Conservation (phyloP, 805 yeast genomes). For the Debaryomyces tyrocola region DNA sequence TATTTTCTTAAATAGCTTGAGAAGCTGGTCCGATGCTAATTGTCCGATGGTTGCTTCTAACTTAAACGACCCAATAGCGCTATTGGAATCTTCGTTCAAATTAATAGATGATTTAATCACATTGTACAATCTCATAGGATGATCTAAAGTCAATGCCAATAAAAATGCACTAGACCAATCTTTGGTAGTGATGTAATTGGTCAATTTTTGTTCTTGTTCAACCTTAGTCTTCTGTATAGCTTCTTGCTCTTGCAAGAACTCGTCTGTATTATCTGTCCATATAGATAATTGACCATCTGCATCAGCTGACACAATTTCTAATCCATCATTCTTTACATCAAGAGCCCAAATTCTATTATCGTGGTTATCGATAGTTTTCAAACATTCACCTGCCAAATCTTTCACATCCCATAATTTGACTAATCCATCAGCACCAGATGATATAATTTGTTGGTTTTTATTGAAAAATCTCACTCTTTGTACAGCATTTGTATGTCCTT, state of each 20-base stretch:
- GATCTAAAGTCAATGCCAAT: slow-evolving; percentile 82
- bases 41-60: slow-evolving; percentile 64
- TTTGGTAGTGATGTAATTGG: slow-evolving; percentile 65
- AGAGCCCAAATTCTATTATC: slow-evolving; percentile 94
- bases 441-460: slow-evolving; percentile 63
- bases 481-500: slow-evolving; percentile 92
- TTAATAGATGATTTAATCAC: slow-evolving; percentile 65
- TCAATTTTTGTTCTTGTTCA: slow-evolving; percentile 86
- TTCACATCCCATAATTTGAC: slow-evolving; percentile 85
- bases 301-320: slow-evolving; percentile 78
- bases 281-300: slow-evolving; percentile 90
- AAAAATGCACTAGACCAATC: slow-evolving; percentile 90
- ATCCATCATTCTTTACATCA: slow-evolving; percentile 64
- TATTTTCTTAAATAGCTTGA: slow-evolving; percentile 65
- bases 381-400: slow-evolving; percentile 63
- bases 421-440: slow-evolving; percentile 88
- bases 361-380: slow-evolving; percentile 85
- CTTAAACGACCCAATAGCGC: slow-evolving; percentile 53
- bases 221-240: slow-evolving; percentile 51
- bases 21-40: slow-evolving; percentile 60
- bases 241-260: slow-evolving; percentile 53
- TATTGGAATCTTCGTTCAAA: slow-evolving; percentile 47
- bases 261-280: slow-evolving; percentile 89
- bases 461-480: slow-evolving; percentile 76
- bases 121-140: slow-evolving; percentile 83